Evolutionary conservation across 768 basidiomycete genomes (phyloP), one percentile per base, ranked within the genome.

Genomic region (Suillus plorans): DNA sequence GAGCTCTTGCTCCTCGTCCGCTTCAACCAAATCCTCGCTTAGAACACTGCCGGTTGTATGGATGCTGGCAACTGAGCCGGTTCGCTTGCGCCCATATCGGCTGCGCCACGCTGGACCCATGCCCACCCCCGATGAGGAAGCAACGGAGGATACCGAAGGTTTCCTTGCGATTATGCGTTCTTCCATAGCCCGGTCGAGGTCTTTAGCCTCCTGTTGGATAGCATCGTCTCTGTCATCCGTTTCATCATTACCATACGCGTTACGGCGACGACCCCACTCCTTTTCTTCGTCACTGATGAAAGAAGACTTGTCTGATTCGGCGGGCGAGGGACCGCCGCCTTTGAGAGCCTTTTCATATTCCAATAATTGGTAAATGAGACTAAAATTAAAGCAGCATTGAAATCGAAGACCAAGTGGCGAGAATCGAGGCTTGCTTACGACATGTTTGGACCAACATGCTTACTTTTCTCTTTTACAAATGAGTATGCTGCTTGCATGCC

Each of bases 401-500:
- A 64, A 69, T 70, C 66, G 66, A 64, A 73, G 64, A 65, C 52
- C 68, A 61, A 66, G 70, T 60, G 69, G 25, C 68, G 56, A 64
- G 66, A 70, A 64, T 59, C 25, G 58, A 71, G 69, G 65, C 55
- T 62, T 44, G 89, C 93, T 78, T 80, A 94, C 91, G 92, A 94
- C 89, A 97, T 96, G 77, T 97, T 97, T 62, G 95, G 95, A 22
- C 95, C 92, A 64, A 94, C 85, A 81, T 89, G 90, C 76, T 86
- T 88, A 75, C 91, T 93, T 80, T 92, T 95, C 72, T 89, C 85
- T 77, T 96, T 95, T 50, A 96, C 94, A 78, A 86, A 97, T 56
- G 89, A 79, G 76, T 97, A 97, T 34, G 95, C 91, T 45, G 86
- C 90, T 73, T 96, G 92, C 92, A 94, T 94, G 60, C 94, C 92